Base-by-base conservation (phyloP, 805 yeast species). In the Ogataea pilisensis region DNA sequence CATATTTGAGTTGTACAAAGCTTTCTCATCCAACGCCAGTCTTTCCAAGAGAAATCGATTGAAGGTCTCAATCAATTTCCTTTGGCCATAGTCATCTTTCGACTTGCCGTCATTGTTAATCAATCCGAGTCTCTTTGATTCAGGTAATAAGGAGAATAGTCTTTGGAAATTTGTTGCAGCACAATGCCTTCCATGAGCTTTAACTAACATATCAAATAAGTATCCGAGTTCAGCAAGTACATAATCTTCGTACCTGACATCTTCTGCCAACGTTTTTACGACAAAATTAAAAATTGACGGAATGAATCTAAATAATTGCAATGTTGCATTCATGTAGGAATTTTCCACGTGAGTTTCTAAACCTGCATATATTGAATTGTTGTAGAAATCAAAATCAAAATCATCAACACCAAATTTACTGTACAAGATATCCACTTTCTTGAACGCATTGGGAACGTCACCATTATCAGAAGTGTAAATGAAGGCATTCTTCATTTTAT, bases 401-500 rank as follows among this genome's bases (percentile, higher is more conserved):
- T 89, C 96, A 51, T 84, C 88, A 24, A 93, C 89, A 21, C 99
- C 99, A 61, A 88, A 91, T 53, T 78, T 82, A 42, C 95, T 85
- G 61, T 90, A 91, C 31, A 82, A 75, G 39, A 91, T 85, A 44
- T 82, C 85, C 34, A 87, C 68, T 51, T 80, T 78, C 31, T 80
- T 69, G 64, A 83, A 91, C 27, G 90, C 85, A 38, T 82, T 81
- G 1, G 96, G 96, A 1, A 80, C 70, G 27, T 64, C 57, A 53
- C 73, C 66, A 41, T 65, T 52, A 1, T 49, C 26, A 2, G 63
- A 49, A 19, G 55, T 64, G 36, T 52, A 58, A 9, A 59, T 65
- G 34, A 69, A 69, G 0, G 58, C 46, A 31, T 47, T 39, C 19
- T 49, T 35, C 35, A 46, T 44, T 46, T 41, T 42, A 20, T 41